These are phyloP conservation scores for Phtheirospermum japonicum DNA, from an alignment of 257 asterid genomes.

Conservation along the genomic window DNA sequence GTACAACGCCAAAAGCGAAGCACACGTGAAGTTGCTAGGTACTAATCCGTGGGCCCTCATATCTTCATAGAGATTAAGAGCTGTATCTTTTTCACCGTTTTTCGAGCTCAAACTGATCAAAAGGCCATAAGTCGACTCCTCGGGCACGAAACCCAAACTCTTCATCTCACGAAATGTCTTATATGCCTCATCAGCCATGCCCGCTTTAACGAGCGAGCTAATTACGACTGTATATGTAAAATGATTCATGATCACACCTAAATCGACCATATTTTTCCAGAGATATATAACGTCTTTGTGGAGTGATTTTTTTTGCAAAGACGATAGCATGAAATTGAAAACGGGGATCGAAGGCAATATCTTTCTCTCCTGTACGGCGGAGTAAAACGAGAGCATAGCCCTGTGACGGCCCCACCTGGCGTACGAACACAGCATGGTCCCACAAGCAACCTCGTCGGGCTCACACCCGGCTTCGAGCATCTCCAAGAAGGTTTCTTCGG, in stretches of 20 bases:
- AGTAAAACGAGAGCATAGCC: conserved; percentile 86
- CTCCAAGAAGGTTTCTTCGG: conserved; percentile 87
- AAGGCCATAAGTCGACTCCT: conserved; percentile 92
- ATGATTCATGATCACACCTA: conserved; percentile 59
- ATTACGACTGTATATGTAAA: conserved; percentile 81
- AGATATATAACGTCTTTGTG: conserved; percentile 54
- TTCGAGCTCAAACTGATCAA: conserved; percentile 61
- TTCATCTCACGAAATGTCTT: conserved; percentile 67
- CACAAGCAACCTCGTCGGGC: conserved; percentile 96
- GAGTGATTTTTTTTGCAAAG: conserved; percentile 78
- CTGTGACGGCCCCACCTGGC: conserved; percentile 92
- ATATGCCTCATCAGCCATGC: conserved; percentile 59
- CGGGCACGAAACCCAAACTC: conserved; percentile 68
- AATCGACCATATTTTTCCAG: conserved; percentile 69
- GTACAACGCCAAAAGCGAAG: conserved; percentile 80
- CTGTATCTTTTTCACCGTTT: conserved; percentile 49
- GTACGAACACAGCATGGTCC: conserved; percentile 90
- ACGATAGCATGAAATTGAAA: conserved; percentile 89
- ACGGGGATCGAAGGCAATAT: conserved; percentile 56
- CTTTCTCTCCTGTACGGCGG: conserved; percentile 82
- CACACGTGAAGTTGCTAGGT: conserved; percentile 92
- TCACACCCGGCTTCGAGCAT: conserved; percentile 95
- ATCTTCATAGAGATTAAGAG: conserved; percentile 68
- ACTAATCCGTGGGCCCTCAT: conserved; percentile 68
- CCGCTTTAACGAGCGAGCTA: conserved; percentile 70